These are phyloP conservation scores for Botryotinia globosa DNA, from an alignment of 2,329 filamentous ascomycete genomes.

Conservation along the genomic window DNA sequence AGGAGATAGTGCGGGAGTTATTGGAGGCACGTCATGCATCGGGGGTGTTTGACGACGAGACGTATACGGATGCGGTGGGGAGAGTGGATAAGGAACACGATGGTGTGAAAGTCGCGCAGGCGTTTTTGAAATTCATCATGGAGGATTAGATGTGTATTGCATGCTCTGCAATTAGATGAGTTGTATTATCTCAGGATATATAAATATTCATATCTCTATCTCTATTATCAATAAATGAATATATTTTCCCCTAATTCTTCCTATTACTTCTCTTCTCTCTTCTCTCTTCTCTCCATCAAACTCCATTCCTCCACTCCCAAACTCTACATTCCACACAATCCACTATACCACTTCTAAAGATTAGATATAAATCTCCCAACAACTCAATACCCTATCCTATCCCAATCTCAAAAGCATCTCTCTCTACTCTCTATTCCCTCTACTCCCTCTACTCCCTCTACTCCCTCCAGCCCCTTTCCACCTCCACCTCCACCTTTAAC, in stretches of 20 bases:
- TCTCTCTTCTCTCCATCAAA: background rate
- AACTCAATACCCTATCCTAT: too few relatives aligned
- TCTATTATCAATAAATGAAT: too few relatives aligned
- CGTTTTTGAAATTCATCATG: conserved; percentile 73
- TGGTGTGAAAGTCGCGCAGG: conserved; percentile 69
- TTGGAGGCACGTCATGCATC: conserved; percentile 60
- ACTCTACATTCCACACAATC: background rate
- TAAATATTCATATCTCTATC: too few relatives aligned
- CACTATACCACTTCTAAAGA: too few relatives aligned
- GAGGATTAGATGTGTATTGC: conserved; percentile 43
- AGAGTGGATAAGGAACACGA: conserved; percentile 70
- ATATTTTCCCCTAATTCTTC: too few relatives aligned
- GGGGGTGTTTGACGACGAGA: conserved; percentile 67
- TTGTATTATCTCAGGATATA: too few relatives aligned
- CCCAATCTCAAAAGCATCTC: background rate
- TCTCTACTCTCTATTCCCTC: too few relatives aligned
- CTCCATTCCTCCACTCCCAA: background rate
- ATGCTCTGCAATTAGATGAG: too few relatives aligned
- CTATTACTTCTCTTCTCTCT: too few relatives aligned
- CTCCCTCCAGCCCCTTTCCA: background rate
- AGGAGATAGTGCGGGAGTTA: conserved; percentile 67
- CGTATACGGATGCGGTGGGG: conserved; percentile 65
- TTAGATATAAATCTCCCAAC: background rate
- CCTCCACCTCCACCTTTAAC: background rate
- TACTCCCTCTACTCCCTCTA: too few relatives aligned